These are phyloP conservation scores for Datura wrightii DNA, from an alignment of 257 asterid species.

Conservation along the genomic window DNA sequence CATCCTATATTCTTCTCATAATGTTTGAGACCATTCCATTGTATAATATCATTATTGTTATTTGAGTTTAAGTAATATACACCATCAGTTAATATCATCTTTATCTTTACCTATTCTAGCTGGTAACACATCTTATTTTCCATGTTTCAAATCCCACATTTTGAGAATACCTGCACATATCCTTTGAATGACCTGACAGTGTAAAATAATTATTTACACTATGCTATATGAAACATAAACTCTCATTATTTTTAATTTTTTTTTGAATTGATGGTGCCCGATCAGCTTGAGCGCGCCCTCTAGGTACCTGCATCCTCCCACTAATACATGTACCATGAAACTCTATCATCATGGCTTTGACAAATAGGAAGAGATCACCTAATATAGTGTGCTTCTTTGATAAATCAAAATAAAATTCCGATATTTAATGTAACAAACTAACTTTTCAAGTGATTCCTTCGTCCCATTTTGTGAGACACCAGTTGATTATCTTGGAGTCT, in stretches of 20 bases:
- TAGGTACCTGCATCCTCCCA: background rate
- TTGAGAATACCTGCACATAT: too few relatives aligned
- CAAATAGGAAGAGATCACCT: background rate
- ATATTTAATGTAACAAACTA: background rate
- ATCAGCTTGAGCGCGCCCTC: background rate
- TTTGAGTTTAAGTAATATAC: background rate
- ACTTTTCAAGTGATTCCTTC: background rate
- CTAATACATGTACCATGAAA: constrained; percentile 7
- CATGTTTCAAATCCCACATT: too few relatives aligned
- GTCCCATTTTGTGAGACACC: constrained; percentile 12
- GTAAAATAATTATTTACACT: too few relatives aligned
- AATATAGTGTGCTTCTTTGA: background rate
- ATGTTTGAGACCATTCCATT: background rate
- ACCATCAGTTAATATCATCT: too few relatives aligned
- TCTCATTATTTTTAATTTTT: background rate
- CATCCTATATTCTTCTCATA: background rate
- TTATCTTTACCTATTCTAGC: too few relatives aligned
- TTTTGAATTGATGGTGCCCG: background rate
- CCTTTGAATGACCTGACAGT: too few relatives aligned
- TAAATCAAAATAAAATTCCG: background rate
- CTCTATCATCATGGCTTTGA: background rate
- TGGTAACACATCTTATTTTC: too few relatives aligned
- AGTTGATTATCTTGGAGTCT: background rate
- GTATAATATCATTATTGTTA: background rate
- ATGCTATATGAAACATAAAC: too few relatives aligned